phyloP scores from a whole-genome alignment of 106 monocot genomes.

The Acanthochlamys bracteata region DNA sequence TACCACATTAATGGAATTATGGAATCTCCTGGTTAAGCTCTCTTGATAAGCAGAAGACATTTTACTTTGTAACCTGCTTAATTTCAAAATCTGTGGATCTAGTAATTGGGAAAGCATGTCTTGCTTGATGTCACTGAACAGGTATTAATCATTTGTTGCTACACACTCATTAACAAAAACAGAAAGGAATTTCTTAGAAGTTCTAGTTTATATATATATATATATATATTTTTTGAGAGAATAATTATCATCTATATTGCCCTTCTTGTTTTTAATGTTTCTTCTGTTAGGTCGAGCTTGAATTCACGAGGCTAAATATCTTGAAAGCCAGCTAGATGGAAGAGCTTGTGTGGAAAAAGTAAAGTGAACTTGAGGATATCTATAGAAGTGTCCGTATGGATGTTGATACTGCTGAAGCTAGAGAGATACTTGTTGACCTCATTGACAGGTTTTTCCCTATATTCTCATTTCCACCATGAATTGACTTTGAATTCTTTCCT shows the following conservation, averaged over 20 bases:
- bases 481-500: too few species aligned
- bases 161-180: background rate
- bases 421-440: constrained; percentile 34
- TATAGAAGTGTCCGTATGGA: constrained; percentile 68
- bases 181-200: too few species aligned
- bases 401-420: constrained; percentile 41
- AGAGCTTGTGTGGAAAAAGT: constrained; percentile 79
- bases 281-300: constrained; percentile 43
- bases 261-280: constrained; percentile 1
- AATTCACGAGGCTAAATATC: constrained; percentile 58
- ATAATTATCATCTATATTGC: background rate
- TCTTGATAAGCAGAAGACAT: constrained; percentile 44
- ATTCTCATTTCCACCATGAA: background rate
- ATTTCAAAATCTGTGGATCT: constrained; percentile 44
- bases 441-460: constrained; percentile 62
- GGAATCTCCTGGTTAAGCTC: constrained; percentile 85
- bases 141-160: constrained; percentile 20
- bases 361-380: constrained; percentile 78
- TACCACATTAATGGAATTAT: constrained; percentile 62
- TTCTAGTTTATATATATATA: too few species aligned
- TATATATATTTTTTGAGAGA: background rate
- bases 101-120: constrained; percentile 34
- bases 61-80: constrained; percentile 53
- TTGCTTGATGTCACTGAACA: constrained; percentile 67
- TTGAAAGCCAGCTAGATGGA: constrained; percentile 76